These are phyloP conservation scores for Sphaerostilbella broomeana DNA, from an alignment of 2,329 filamentous ascomycete genomes.

Conservation along the genomic window DNA sequence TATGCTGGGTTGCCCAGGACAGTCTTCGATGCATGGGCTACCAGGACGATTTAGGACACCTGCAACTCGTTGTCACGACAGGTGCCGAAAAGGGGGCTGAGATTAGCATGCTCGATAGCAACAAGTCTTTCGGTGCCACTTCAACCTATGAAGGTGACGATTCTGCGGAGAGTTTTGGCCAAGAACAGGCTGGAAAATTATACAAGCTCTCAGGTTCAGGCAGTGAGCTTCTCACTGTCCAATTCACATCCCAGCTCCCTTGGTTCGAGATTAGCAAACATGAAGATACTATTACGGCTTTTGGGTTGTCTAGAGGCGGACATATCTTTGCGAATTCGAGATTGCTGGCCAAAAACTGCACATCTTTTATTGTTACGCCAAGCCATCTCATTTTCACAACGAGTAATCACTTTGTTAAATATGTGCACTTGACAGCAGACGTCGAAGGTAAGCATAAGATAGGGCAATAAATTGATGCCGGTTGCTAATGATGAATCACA, in stretches of 20 bases:
- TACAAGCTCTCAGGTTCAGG: constrained; percentile 31
- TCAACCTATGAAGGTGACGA: constrained; percentile 26
- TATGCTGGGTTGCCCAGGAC: constrained; percentile 24
- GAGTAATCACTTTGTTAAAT: constrained; percentile 86
- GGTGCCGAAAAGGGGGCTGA: constrained; percentile 14
- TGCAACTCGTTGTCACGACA: constrained; percentile 20
- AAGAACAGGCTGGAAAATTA: constrained; percentile 41
- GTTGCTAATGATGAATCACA: constrained; percentile 30
- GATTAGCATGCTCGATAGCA: constrained; percentile 16
- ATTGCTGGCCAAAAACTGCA: constrained; percentile 77
- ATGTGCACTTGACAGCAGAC: constrained; percentile 66
- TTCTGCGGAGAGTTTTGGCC: constrained; percentile 33
- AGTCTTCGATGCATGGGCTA: constrained; percentile 28
- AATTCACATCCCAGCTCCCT: constrained; percentile 43
- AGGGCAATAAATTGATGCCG: no score
- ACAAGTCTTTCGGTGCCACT: constrained; percentile 23
- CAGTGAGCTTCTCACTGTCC: constrained; percentile 29
- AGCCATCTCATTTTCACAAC: constrained; percentile 89
- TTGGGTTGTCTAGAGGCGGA: constrained; percentile 69
- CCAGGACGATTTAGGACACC: constrained; percentile 20
- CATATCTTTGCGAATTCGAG: constrained; percentile 71
- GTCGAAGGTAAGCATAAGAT: constrained; percentile 49
- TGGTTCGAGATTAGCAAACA: constrained; percentile 45
- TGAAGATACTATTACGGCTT: constrained; percentile 37
- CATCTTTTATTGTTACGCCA: constrained; percentile 77